These are phyloP conservation scores for Cystofilobasidium bisporidii DNA, from an alignment of 768 basidiomycete species.

Conservation along the genomic window DNA sequence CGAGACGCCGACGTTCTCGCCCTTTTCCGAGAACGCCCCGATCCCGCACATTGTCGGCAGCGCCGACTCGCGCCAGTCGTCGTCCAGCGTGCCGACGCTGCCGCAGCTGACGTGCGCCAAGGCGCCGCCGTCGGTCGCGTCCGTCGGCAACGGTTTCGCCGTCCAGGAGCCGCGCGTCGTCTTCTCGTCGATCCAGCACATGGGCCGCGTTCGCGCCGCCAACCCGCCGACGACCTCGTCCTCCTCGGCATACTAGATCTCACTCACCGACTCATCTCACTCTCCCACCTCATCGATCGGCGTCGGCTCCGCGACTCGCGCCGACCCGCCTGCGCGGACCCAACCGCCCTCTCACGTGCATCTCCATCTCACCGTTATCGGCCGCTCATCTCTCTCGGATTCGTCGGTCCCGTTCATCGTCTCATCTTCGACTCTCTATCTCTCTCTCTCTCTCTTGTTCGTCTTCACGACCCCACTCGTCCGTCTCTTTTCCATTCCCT, in stretches of 20 bases:
- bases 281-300: no score
- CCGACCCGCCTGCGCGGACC: no score
- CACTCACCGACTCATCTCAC: no score
- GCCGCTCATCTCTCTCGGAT: no score
- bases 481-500: background rate
- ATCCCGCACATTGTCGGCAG: background rate
- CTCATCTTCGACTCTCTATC: no score
- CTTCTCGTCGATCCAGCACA: constrained; percentile 11
- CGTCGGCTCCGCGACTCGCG: no score
- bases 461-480: background rate
- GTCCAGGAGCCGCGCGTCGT: constrained; percentile 26
- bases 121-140: background rate
- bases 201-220: background rate
- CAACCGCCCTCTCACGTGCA: no score
- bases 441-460: no score
- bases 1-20: constrained; percentile 19
- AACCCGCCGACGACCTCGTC: background rate
- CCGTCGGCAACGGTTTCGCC: constrained; percentile 14
- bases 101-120: background rate
- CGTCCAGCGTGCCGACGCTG: background rate
- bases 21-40: background rate
- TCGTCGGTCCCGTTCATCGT: no score
- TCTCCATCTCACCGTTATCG: no score
- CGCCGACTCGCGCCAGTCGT: background rate
- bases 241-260: background rate